phyloP scores from a whole-genome alignment of 805 yeast genomes.

The Millerago galiae region DNA sequence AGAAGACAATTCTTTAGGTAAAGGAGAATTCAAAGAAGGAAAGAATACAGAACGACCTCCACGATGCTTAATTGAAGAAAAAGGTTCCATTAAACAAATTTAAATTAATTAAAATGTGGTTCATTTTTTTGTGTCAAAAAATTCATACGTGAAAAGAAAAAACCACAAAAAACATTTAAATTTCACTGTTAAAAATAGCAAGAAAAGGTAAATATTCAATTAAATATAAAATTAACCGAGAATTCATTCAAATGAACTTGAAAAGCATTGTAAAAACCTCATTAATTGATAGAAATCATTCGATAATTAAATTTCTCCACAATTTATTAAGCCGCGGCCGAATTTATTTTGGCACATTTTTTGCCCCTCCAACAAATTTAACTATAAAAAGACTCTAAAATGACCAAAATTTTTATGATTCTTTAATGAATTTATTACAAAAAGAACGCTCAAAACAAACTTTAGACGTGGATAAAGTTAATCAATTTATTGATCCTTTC shows the following conservation, averaged over 20 bases:
- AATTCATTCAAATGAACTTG: too few species aligned
- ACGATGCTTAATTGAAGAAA: neutral
- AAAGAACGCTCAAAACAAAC: slow-evolving; percentile 40
- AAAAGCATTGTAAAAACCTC: too few species aligned
- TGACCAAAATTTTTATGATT: neutral
- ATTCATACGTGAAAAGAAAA: too few species aligned
- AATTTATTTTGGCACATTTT: too few species aligned
- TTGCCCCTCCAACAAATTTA: neutral
- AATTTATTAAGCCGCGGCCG: too few species aligned
- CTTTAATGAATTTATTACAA: slow-evolving; percentile 20
- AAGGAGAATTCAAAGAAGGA: neutral
- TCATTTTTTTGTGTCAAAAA: neutral
- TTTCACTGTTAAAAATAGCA: too few species aligned
- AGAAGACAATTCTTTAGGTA: neutral
- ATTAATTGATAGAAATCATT: too few species aligned
- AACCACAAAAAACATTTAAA: too few species aligned
- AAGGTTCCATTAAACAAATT: neutral
- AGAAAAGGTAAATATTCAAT: too few species aligned
- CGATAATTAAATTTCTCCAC: too few species aligned
- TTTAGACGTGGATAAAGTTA: slow-evolving; percentile 41
- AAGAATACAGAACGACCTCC: neutral
- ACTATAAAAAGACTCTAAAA: too few species aligned
- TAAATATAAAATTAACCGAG: too few species aligned
- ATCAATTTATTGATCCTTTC: slow-evolving; percentile 49
- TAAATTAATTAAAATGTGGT: neutral